Percentiles rank a stretch among this genome's conserved stretches.
phyloP scores from a whole-genome alignment of 73 alveolate genomes.

The Stentor roeselii region DNA sequence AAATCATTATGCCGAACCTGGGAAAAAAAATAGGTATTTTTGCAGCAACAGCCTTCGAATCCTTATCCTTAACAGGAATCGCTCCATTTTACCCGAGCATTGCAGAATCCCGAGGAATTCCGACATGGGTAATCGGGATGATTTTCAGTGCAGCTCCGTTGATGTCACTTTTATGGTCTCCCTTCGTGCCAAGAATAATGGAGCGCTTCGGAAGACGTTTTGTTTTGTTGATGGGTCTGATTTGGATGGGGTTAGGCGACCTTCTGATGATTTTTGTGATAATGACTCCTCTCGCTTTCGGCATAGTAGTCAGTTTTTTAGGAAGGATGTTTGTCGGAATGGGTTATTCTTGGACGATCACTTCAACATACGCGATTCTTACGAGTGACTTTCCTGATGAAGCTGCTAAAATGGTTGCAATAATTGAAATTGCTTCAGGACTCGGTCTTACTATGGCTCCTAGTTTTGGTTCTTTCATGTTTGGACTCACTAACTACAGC shows the following conservation, averaged over 20 bases:
- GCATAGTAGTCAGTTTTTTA: not conserved
- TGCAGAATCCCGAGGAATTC: slow-evolving; percentile 10
- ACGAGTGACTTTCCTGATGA: not conserved
- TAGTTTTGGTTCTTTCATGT: not conserved
- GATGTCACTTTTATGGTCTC: not conserved
- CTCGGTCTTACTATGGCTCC: slow-evolving; percentile 14
- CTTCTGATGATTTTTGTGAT: not conserved
- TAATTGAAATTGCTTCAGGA: not conserved
- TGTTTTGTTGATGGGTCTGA: not conserved
- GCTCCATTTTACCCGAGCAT: not conserved
- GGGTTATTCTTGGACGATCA: not conserved
- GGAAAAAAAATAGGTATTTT: not conserved
- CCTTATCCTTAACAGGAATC: not conserved
- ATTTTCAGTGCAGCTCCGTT: not conserved
- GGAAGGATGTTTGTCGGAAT: slow-evolving; percentile 1
- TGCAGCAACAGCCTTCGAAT: not conserved
- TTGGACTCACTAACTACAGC: not conserved
- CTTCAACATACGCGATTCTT: not conserved
- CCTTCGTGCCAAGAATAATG: not conserved
- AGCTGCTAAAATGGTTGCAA: not conserved
- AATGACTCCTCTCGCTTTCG: not conserved
- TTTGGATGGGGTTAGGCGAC: not conserved
- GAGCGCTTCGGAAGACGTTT: not conserved
- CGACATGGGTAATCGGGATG: not conserved
- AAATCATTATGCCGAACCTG: not conserved